Base-by-base conservation (phyloP, 306 rosid genomes). In the Quercus alba region DNA sequence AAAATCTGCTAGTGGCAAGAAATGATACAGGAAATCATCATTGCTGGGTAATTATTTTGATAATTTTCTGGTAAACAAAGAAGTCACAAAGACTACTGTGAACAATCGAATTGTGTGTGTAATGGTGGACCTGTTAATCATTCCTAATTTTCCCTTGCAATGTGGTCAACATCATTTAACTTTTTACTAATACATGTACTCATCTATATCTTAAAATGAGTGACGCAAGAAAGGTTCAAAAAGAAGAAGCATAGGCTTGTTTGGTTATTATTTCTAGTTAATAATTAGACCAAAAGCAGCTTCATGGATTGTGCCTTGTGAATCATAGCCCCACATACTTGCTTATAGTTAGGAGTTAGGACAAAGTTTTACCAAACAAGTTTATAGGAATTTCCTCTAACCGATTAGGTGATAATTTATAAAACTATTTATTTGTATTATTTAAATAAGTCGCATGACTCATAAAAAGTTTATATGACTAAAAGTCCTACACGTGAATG, bases 51-150 rank as follows among this genome's bases (percentile, higher is more conserved):
- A 83, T 88, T 82, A 80, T 83, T 90, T 68, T 77, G 72, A 52
- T 82, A 57, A 77, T 44, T 80, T 80, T 52, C 9, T 73, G 49
- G 77, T 70, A 70, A 61, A 73, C 72, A 82, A 84, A 81, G 75
- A 80, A 85, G 85, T 74, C 80, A 79, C 85, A 68, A 83, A 84
- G 78, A 77, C 74, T 79, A 73, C 80, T 86, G 83, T 81, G 78
- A 81, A 54, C 81, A 64, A 72, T 81, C 72, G 77, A 77, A 74
- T 64, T 80, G 71, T 33, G 76, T 25, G 58, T 31, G 58, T 13
- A 61, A 51, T 76, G 81, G 94, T 88, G 94, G 92, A 83, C 81
- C 80, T 74, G 59, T 81, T 77, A 70, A 85, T 87, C 83, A 87
- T 90, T 85, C 78, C 44, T 13, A 70, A 63, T 62, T 13, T 76